Conservation (phyloP, 352 stramenopile species). For the Pythium scleroteichum region DNA sequence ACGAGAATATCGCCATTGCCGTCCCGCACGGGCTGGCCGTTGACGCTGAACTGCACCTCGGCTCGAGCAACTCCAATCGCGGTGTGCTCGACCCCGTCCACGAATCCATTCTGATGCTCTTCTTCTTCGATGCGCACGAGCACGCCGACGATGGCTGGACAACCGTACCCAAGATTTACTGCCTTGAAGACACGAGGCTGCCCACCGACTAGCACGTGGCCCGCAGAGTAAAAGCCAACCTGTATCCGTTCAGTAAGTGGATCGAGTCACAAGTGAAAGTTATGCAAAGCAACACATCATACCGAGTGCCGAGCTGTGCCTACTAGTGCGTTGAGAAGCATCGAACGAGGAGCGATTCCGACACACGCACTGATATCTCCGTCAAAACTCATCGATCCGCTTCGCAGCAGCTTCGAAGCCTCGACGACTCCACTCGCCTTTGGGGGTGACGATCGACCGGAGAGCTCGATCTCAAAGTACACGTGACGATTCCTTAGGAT, state of each 20-base stretch:
- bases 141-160: constrained; percentile 74
- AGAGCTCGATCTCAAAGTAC: constrained; percentile 86
- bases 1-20: constrained; percentile 51
- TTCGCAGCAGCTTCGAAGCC: background rate
- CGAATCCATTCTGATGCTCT: constrained; percentile 19
- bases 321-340: constrained; percentile 80
- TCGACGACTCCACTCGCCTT: constrained; percentile 19
- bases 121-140: constrained; percentile 61
- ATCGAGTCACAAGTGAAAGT: too few species aligned
- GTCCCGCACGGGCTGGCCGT: constrained; percentile 64
- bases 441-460: constrained; percentile 45
- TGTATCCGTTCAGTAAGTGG: constrained; percentile 21
- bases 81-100: constrained; percentile 4
- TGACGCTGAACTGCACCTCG: constrained; percentile 72
- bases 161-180: constrained; percentile 54
- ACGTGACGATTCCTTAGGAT: constrained; percentile 69
- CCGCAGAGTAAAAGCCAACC: constrained; percentile 83
- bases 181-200: constrained; percentile 57
- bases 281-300: constrained; percentile 9
- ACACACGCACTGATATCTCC: constrained; percentile 78
- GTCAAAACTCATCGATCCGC: background rate
- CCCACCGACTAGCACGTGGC: constrained; percentile 69
- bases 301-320: constrained; percentile 81
- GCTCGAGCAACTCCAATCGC: constrained; percentile 29
- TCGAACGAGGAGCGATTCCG: constrained; percentile 68